Conservation (phyloP, 768 basidiomycete genomes). For the Russula sp. region DNA sequence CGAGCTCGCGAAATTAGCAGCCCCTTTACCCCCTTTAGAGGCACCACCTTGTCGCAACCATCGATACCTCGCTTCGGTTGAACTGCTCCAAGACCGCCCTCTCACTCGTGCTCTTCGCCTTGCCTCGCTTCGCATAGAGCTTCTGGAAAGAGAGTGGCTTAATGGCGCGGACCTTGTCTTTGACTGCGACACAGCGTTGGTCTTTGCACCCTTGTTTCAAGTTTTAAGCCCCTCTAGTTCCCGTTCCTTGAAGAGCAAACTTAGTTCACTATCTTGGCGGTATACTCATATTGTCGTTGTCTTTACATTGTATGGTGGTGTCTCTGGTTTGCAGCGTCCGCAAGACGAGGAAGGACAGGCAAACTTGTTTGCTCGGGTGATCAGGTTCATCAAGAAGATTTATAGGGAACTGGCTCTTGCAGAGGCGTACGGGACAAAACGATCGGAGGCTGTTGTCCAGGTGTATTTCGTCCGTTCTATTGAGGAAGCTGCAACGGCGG, state of each 20-base stretch:
- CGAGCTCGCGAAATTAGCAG: slow-evolving; percentile 5
- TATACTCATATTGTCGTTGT: slow-evolving; percentile 51
- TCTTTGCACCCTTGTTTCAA: slow-evolving; percentile 40
- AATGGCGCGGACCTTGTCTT: slow-evolving; percentile 60
- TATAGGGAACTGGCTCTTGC: slow-evolving; percentile 55
- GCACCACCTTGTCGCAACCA: slow-evolving; percentile 37
- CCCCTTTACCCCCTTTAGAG: slow-evolving; percentile 2
- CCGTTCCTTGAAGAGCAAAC: slow-evolving; percentile 37
- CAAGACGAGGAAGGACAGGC: background rate
- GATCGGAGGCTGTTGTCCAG: slow-evolving; percentile 37
- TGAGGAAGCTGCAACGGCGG: slow-evolving; percentile 49
- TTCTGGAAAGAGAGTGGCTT: slow-evolving; percentile 60
- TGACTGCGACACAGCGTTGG: slow-evolving; percentile 53
- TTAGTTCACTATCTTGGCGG: slow-evolving; percentile 58
- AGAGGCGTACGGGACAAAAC: slow-evolving; percentile 52
- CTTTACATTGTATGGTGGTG: slow-evolving; percentile 36
- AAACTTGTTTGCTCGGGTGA: slow-evolving; percentile 28
- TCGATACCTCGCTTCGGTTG: slow-evolving; percentile 63
- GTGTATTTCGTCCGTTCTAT: slow-evolving; percentile 61
- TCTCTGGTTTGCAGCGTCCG: slow-evolving; percentile 49
- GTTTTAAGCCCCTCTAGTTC: slow-evolving; percentile 44
- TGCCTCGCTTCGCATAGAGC: slow-evolving; percentile 41
- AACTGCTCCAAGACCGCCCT: slow-evolving; percentile 60
- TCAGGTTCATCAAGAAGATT: slow-evolving; percentile 67
- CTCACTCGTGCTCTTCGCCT: slow-evolving; percentile 49